Conservation (phyloP, 1,284 basidiomycete species). For the Ustilago xerochloae region DNA sequence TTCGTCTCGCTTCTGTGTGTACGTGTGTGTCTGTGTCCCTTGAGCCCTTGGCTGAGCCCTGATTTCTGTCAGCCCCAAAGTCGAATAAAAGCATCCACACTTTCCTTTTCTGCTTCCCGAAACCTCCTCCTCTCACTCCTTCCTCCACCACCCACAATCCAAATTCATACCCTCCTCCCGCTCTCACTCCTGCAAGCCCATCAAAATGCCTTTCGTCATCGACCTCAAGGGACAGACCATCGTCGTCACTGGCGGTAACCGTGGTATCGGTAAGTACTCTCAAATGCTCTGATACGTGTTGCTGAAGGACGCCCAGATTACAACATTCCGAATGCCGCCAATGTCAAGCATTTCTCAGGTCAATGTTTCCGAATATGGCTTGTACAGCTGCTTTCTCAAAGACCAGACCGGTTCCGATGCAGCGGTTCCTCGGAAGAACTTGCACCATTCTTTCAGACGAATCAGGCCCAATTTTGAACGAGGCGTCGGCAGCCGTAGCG, state of each 20-base stretch:
- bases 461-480: too few relatives aligned
- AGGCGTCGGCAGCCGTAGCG: too few relatives aligned
- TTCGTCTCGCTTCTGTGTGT: background rate
- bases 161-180: background rate
- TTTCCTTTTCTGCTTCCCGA: background rate
- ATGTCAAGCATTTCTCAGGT: too few relatives aligned
- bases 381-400: too few relatives aligned
- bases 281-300: background rate
- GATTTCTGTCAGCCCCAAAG: background rate
- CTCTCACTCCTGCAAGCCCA: background rate
- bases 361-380: too few relatives aligned
- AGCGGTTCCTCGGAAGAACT: too few relatives aligned
- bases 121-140: background rate
- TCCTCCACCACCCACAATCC: background rate
- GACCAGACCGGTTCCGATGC: too few relatives aligned
- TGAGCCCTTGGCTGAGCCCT: background rate
- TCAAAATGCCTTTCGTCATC: constrained; percentile 49
- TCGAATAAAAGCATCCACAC: background rate
- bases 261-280: constrained; percentile 63
- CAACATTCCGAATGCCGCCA: background rate
- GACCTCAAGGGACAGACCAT: constrained; percentile 60
- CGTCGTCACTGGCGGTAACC: constrained; percentile 72
- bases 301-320: constrained; percentile 2
- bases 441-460: too few relatives aligned
- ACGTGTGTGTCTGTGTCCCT: background rate